Evolutionary conservation across 2,329 filamentous ascomycete species (phyloP).

Genomic region (Trichophyton verrucosum): DNA sequence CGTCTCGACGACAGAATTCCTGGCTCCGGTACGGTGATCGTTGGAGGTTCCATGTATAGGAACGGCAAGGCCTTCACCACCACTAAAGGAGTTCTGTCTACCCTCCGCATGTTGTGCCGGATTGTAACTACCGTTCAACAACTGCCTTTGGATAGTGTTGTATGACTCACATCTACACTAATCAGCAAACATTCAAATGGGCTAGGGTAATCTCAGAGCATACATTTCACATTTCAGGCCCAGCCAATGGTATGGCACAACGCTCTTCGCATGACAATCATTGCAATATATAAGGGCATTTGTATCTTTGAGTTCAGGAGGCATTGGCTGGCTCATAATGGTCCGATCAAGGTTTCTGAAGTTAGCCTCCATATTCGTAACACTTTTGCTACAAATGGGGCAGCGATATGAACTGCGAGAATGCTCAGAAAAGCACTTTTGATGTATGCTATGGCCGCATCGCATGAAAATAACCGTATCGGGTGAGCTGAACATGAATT

Average conservation of each 20-base stretch:
- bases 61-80: neutral
- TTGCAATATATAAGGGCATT: slow-evolving; percentile 82
- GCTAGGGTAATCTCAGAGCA: slow-evolving; percentile 12
- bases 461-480: slow-evolving; percentile 84
- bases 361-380: slow-evolving; percentile 94
- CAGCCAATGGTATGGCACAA: slow-evolving; percentile 85
- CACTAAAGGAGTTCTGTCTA: neutral
- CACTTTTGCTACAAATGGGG: slow-evolving; percentile 88
- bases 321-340: slow-evolving; percentile 86
- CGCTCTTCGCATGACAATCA: slow-evolving; percentile 80
- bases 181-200: neutral
- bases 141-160: slow-evolving; percentile 33
- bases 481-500: slow-evolving; percentile 90
- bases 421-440: slow-evolving; percentile 74
- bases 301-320: slow-evolving; percentile 64
- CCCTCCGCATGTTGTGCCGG: neutral
- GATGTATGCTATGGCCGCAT: slow-evolving; percentile 92
- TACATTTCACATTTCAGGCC: slow-evolving; percentile 69
- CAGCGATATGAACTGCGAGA: slow-evolving; percentile 89
- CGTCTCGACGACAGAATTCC: neutral
- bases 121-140: slow-evolving; percentile 12
- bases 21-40: neutral
- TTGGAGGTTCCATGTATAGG: neutral
- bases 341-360: slow-evolving; percentile 84
- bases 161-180: slow-evolving; percentile 33